Evolutionary conservation across 208 protist species (phyloP).

Genomic region (Leishmania guyanensis): DNA sequence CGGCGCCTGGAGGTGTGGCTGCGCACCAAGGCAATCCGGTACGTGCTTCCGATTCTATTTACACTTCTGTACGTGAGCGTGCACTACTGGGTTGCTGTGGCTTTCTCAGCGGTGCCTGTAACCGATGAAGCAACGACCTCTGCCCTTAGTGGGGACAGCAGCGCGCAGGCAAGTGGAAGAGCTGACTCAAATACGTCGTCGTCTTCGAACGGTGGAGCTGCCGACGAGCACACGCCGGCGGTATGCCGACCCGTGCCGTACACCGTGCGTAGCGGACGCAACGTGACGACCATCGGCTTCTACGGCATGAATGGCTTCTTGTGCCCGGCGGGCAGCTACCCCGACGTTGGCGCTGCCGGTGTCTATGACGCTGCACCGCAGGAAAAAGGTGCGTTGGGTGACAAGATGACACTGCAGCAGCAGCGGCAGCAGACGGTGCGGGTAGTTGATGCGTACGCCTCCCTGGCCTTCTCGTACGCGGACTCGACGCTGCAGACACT

Average conservation of each 20-base stretch:
- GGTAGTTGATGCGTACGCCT: slow-evolving; percentile 55
- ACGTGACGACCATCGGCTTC: slow-evolving; percentile 48
- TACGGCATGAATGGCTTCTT: slow-evolving; percentile 61
- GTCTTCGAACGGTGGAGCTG: not conserved
- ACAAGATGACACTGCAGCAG: slow-evolving; percentile 9
- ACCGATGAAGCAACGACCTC: not conserved
- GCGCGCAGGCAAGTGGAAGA: not conserved
- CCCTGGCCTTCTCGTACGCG: slow-evolving; percentile 53
- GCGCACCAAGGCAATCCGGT: slow-evolving; percentile 42
- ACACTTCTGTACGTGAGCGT: slow-evolving; percentile 48
- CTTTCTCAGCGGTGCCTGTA: slow-evolving; percentile 5
- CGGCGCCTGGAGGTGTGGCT: slow-evolving; percentile 38
- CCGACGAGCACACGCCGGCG: not conserved
- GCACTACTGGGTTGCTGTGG: slow-evolving; percentile 40
- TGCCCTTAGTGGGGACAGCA: not conserved
- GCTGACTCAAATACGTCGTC: not conserved
- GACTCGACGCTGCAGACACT: slow-evolving; percentile 54
- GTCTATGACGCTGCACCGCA: not conserved
- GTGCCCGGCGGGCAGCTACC: slow-evolving; percentile 30
- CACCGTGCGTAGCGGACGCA: slow-evolving; percentile 35
- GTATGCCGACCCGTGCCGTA: slow-evolving; percentile 40
- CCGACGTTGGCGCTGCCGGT: not conserved
- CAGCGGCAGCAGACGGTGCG: slow-evolving; percentile 27
- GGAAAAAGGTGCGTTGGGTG: not conserved
- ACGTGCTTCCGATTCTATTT: slow-evolving; percentile 42